phyloP scores from a whole-genome alignment of 176 grass and related monocot species.

The Areca catechu region DNA sequence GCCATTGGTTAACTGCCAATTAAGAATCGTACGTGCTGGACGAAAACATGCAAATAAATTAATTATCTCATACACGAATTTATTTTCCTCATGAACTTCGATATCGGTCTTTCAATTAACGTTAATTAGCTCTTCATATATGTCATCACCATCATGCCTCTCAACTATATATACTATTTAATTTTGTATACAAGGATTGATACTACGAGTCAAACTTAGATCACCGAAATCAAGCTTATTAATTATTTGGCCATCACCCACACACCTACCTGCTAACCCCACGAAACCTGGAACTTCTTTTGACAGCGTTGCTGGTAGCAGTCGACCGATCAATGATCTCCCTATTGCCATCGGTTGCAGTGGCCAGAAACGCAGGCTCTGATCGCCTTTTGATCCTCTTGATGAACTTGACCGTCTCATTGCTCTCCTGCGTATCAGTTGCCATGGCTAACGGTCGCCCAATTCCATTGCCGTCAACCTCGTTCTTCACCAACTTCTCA shows the following conservation, averaged over 20 bases:
- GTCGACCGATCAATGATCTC: conserved; percentile 12
- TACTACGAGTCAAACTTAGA: too few species aligned
- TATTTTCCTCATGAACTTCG: not conserved
- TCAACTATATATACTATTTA: too few species aligned
- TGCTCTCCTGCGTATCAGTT: not conserved
- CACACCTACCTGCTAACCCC: conserved; percentile 81
- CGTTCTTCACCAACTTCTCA: conserved; percentile 9
- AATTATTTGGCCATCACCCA: too few species aligned
- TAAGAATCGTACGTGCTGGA: too few species aligned
- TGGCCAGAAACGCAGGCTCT: conserved; percentile 12
- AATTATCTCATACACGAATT: not conserved
- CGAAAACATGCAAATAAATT: too few species aligned
- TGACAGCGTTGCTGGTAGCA: conserved; percentile 19
- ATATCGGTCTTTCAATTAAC: too few species aligned
- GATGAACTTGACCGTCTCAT: not conserved
- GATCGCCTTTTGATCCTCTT: conserved; percentile 45
- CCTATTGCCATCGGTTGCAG: not conserved
- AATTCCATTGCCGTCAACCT: not conserved
- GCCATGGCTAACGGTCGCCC: not conserved
- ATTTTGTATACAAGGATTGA: too few species aligned
- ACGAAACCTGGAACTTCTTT: conserved; percentile 63
- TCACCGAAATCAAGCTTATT: too few species aligned
- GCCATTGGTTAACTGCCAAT: not conserved
- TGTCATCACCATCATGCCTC: too few species aligned
- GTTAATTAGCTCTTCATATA: too few species aligned